A percentile compares a stretch with the other conserved stretches of the same genome.
Conservation (phyloP, 2,329 filamentous ascomycete species). For the Mycosphaerella arachidis region DNA sequence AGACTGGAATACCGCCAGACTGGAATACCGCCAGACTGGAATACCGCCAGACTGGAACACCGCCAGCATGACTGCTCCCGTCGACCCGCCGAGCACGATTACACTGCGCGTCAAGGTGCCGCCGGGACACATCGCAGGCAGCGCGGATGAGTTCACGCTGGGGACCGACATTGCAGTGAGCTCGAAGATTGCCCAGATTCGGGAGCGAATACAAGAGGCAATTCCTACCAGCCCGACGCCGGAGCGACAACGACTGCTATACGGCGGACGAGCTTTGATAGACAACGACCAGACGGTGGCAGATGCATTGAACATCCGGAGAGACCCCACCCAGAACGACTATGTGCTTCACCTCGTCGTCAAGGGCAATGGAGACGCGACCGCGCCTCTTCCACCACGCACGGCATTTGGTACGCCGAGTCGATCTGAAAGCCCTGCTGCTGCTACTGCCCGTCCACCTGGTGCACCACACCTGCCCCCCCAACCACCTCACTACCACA, state of each 20-base stretch:
- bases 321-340: conserved; percentile 40
- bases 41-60: too few species aligned
- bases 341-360: conserved; percentile 35
- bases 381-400: conserved; percentile 11
- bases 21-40: neutral
- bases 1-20: neutral
- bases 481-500: neutral
- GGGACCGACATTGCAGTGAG: conserved; percentile 22
- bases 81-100: conserved; percentile 28
- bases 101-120: conserved; percentile 32
- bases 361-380: conserved; percentile 21
- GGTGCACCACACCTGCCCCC: conserved; percentile 5
- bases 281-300: conserved; percentile 47
- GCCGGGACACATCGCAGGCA: conserved; percentile 27
- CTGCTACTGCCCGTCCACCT: neutral
- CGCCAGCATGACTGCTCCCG: conserved; percentile 25
- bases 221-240: conserved; percentile 45
- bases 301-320: conserved; percentile 47
- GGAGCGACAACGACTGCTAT: conserved; percentile 54
- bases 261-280: conserved; percentile 51
- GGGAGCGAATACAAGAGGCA: conserved; percentile 46
- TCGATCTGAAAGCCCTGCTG: conserved; percentile 13
- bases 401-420: conserved; percentile 10
- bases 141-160: conserved; percentile 27
- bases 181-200: conserved; percentile 51